phyloP scores from a whole-genome alignment of 1,284 basidiomycete species.

The Tausonia pullulans region DNA sequence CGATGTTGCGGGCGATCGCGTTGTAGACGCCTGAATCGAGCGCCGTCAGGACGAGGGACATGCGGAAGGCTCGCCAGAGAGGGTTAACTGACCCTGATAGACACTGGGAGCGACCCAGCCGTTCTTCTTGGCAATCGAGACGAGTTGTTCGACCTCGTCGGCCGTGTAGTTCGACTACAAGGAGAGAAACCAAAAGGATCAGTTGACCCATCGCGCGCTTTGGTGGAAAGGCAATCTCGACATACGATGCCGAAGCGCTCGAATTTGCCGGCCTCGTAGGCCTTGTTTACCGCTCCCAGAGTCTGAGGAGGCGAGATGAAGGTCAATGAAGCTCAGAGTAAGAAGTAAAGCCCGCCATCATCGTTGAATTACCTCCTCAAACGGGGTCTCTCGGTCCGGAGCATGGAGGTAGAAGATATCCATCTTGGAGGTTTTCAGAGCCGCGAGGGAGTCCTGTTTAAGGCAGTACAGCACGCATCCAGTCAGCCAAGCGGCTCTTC shows the following conservation, averaged over 20 bases:
- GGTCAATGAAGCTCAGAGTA: not conserved
- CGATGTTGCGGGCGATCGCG: constrained; percentile 36
- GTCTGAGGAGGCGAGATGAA: constrained; percentile 24
- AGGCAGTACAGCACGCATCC: not conserved
- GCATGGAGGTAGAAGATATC: constrained; percentile 49
- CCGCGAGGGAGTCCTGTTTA: constrained; percentile 20
- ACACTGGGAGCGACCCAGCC: constrained; percentile 52
- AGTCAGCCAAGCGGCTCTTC: no score
- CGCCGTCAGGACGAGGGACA: no score
- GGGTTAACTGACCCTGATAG: constrained; percentile 43
- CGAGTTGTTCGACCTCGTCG: constrained; percentile 55
- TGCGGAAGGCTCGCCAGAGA: no score
- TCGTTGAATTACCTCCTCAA: constrained; percentile 29
- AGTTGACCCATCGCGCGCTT: not conserved
- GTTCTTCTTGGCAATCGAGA: constrained; percentile 45
- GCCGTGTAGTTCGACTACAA: constrained; percentile 14
- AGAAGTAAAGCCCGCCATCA: not conserved
- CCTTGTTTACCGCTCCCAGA: constrained; percentile 41
- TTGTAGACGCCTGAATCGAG: constrained; percentile 30
- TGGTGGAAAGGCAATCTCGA: not conserved
- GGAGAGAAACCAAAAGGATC: constrained; percentile 22
- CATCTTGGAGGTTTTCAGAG: constrained; percentile 31
- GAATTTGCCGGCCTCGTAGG: constrained; percentile 44
- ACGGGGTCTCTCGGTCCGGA: constrained; percentile 42
- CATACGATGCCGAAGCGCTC: constrained; percentile 42